Percentiles rank a stretch among this genome's conserved stretches.
These are phyloP conservation scores for Boletus rufocinnamomeus DNA, from an alignment of 768 basidiomycete genomes.

Conservation along the genomic window DNA sequence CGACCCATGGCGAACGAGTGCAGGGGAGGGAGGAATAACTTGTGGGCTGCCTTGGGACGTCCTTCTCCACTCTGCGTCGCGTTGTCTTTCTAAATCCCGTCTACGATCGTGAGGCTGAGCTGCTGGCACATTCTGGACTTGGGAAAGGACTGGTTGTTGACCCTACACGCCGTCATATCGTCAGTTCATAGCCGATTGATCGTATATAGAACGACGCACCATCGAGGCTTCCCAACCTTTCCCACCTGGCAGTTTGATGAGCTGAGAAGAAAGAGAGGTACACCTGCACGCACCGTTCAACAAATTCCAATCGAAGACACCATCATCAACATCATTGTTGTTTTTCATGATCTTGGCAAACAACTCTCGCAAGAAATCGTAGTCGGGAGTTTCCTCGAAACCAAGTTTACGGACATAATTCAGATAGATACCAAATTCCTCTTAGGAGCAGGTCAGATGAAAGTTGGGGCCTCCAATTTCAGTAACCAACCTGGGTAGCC, in stretches of 20 bases:
- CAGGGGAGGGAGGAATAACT: conserved; percentile 72
- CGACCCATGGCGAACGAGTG: conserved; percentile 74
- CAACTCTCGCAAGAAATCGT: conserved; percentile 94
- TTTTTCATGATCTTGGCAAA: conserved; percentile 94
- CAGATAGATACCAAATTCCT: conserved; percentile 97
- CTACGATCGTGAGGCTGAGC: conserved; percentile 59
- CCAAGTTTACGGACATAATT: conserved; percentile 99
- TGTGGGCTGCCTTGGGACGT: conserved; percentile 56
- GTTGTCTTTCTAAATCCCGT: conserved; percentile 50
- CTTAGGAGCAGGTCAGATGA: conserved; percentile 43
- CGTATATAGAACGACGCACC: conserved; percentile 46
- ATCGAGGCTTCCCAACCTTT: conserved; percentile 91
- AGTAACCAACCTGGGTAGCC: conserved; percentile 79
- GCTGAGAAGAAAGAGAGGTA: background rate
- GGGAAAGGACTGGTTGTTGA: conserved; percentile 64
- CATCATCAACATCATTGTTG: conserved; percentile 88
- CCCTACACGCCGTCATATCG: conserved; percentile 39
- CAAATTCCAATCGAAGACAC: conserved; percentile 94
- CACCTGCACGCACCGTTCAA: conserved; percentile 62
- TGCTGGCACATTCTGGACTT: conserved; percentile 58
- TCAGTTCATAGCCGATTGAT: conserved; percentile 10
- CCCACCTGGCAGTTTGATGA: conserved; percentile 53
- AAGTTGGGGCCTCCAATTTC: conserved; percentile 1
- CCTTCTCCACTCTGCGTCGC: conserved; percentile 65
- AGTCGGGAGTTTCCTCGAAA: conserved; percentile 98